Percentiles rank a stretch among this genome's conserved stretches.
These are phyloP conservation scores for Coniophora puteana DNA, from an alignment of 1,284 basidiomycete genomes.

Conservation along the genomic window DNA sequence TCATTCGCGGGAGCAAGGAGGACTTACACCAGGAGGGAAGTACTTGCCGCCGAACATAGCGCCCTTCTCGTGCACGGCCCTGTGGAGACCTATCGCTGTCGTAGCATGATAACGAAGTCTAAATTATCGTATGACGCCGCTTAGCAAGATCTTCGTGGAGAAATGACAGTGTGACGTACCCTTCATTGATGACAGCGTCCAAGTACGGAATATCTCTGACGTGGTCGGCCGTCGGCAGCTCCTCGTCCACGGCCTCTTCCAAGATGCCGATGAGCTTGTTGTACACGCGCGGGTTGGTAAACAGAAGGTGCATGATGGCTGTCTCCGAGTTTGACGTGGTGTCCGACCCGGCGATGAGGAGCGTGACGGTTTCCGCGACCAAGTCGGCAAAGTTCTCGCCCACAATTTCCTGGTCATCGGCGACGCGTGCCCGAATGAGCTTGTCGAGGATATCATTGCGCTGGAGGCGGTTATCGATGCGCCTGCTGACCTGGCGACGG, in stretches of 20 bases:
- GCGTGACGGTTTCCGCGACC: slow-evolving; percentile 28
- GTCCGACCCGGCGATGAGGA: slow-evolving; percentile 35
- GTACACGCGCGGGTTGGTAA: slow-evolving; percentile 21
- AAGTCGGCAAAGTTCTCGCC: slow-evolving; percentile 21
- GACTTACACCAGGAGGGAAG: slow-evolving; percentile 24
- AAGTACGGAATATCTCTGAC: slow-evolving; percentile 30
- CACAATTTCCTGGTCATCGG: slow-evolving; percentile 13
- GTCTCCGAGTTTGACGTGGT: slow-evolving; percentile 29
- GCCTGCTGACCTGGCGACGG: slow-evolving; percentile 19
- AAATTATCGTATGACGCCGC: neutral
- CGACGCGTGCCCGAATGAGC: slow-evolving; percentile 18
- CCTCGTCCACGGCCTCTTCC: slow-evolving; percentile 12
- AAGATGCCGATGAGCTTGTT: slow-evolving; percentile 18
- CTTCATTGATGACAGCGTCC: slow-evolving; percentile 30
- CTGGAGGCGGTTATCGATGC: slow-evolving; percentile 10
- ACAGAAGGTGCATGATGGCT: slow-evolving; percentile 21
- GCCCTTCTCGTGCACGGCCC: slow-evolving; percentile 22
- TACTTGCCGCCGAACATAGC: slow-evolving; percentile 19
- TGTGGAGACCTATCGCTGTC: slow-evolving; percentile 28
- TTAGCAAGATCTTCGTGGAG: neutral
- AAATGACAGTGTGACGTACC: slow-evolving; percentile 12
- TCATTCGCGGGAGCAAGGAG: neutral
- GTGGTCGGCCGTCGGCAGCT: slow-evolving; percentile 16
- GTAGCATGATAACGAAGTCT: slow-evolving; percentile 28
- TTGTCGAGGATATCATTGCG: slow-evolving; percentile 28